Evolutionary conservation across 371 early-diverging fungal species (phyloP), one percentile per base, ranked within the genome.

Genomic region (Coemansia sp.): DNA sequence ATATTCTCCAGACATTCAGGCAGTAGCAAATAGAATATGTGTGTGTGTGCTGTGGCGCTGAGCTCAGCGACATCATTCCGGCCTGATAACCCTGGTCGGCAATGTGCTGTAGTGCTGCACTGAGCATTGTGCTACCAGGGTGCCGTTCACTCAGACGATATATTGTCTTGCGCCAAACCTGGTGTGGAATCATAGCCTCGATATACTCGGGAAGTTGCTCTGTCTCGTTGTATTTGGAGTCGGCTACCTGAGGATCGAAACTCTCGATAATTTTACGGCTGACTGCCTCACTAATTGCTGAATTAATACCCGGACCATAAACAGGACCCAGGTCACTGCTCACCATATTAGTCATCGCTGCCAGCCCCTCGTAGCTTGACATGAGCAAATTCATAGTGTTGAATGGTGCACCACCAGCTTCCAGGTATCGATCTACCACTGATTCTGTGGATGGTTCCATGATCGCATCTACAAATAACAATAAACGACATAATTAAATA

Each of bases 31-130:
- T 85, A 86, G 58, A 87, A 90, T 23, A 90, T 85, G 29, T 86
- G 80, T 0, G 80, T 0, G 88, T 73, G 68, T 85, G 86, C 6
- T 83, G 83, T 4, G 89, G 84, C 5, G 90, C 84, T 39, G 89
- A 86, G 66, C 83, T 83, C 4, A 88, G 71, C 48, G 82, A 79
- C 15, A 89, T 81, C 56, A 89, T 82, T 56, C 89, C 90, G 2
- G 84, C 76, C 58, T 83, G 82, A 72, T 87, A 83, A 13, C 89
- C 90, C 8, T 84, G 78, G 61, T 89, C 87, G n/a, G 87, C 85
- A 52, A 88, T 87, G 56, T 73, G 75, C 85, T 89, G 83, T 26
- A 89, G 82, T 1, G 86, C 85, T 39, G 82, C 84, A 52, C 86
- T 86, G 8, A 90, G 65, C 59, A 89, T 85, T 0, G 67, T 70